A percentile compares a stretch with the other conserved stretches of the same genome.
Evolutionary conservation across 805 yeast species (phyloP).

Genomic region (Candida ascalaphidarum): DNA sequence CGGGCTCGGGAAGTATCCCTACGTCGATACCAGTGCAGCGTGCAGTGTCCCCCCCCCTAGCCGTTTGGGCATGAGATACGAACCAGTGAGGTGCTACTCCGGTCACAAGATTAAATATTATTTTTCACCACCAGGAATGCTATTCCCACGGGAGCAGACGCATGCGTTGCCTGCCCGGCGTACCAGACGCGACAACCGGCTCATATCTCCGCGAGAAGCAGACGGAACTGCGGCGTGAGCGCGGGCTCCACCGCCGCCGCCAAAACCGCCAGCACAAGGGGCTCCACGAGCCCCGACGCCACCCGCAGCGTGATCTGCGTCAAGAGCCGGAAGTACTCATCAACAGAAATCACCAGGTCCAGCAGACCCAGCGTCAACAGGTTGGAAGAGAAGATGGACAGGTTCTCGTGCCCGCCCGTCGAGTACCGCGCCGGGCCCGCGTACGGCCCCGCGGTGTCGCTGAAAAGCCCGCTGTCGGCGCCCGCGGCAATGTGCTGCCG

Average conservation of each 20-base stretch:
- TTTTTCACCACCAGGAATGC: too few species aligned
- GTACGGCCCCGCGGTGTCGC: not conserved
- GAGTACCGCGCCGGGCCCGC: slow-evolving; percentile 1
- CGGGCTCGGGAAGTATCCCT: too few species aligned
- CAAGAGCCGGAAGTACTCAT: slow-evolving; percentile 22
- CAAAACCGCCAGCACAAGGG: slow-evolving; percentile 21
- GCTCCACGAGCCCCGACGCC: slow-evolving; percentile 29
- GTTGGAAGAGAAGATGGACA: slow-evolving; percentile 27
- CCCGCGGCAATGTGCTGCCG: slow-evolving; percentile 11
- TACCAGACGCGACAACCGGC: too few species aligned
- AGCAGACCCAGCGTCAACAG: slow-evolving; percentile 16
- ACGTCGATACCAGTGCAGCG: too few species aligned
- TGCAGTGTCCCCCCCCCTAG: too few species aligned
- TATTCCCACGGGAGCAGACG: too few species aligned
- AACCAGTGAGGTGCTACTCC: too few species aligned
- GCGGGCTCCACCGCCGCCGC: slow-evolving; percentile 22
- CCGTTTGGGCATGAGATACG: too few species aligned
- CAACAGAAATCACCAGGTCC: slow-evolving; percentile 13
- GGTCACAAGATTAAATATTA: too few species aligned
- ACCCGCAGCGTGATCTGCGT: slow-evolving; percentile 19
- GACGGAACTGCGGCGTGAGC: slow-evolving; percentile 19
- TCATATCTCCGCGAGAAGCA: slow-evolving; percentile 16
- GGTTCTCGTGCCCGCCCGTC: slow-evolving; percentile 10
- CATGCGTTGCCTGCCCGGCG: too few species aligned
- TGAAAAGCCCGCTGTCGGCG: not conserved